Evolutionary conservation across 73 alveolate genomes (phyloP).

Genomic region (Stentor roeselii): DNA sequence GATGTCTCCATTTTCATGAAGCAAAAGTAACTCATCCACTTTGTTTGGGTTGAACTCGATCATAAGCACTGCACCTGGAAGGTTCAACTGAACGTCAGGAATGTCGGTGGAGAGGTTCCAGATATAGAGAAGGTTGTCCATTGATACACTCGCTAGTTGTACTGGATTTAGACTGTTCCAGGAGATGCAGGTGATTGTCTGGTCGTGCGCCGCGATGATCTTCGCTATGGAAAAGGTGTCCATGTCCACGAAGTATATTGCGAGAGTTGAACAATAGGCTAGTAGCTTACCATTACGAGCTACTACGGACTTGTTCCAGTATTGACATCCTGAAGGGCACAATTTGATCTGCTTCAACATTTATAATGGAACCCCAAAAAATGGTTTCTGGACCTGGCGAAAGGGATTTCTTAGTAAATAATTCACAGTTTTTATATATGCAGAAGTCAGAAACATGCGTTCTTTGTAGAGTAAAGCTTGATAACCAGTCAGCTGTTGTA

Average conservation of each 20-base stretch:
- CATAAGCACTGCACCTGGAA: conserved; percentile 31
- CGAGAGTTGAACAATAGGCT: conserved; percentile 67
- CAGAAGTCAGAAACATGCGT: neutral
- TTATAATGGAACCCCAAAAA: neutral
- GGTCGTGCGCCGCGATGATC: conserved; percentile 47
- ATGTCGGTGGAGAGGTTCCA: conserved; percentile 27
- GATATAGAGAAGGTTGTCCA: conserved; percentile 8
- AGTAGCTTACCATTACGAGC: conserved; percentile 42
- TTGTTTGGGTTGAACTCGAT: conserved; percentile 36
- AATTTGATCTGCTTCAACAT: conserved; percentile 25
- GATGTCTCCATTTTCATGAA: conserved; percentile 39
- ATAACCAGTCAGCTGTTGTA: neutral
- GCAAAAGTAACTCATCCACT: conserved; percentile 29
- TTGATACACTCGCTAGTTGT: conserved; percentile 7
- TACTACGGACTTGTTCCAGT: conserved; percentile 42
- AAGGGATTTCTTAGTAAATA: neutral
- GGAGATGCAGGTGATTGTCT: conserved; percentile 43
- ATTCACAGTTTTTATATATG: neutral
- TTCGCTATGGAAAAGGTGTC: conserved; percentile 28
- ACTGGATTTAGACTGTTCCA: conserved; percentile 31
- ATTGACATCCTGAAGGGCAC: conserved; percentile 61
- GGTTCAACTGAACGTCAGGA: conserved; percentile 33
- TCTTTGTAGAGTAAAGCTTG: neutral
- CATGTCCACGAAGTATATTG: conserved; percentile 47
- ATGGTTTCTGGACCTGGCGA: neutral